phyloP scores from a whole-genome alignment of 805 yeast genomes.

The Helenozyma baotianmanensis region DNA sequence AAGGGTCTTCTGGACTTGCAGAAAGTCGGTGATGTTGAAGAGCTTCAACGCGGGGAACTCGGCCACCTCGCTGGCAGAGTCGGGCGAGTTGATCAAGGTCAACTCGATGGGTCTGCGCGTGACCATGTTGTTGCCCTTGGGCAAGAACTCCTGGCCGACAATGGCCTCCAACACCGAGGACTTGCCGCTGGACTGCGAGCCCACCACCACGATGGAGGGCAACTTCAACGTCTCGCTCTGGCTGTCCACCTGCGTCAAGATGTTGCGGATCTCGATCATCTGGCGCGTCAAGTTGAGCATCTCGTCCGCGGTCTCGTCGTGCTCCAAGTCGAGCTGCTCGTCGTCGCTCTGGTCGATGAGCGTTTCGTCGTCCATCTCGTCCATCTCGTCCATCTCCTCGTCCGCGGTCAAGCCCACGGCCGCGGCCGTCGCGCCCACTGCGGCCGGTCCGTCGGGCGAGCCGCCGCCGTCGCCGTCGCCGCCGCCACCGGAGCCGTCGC shows the following conservation, averaged over 20 bases:
- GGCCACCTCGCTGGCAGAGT: slow-evolving; percentile 74
- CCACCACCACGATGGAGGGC: slow-evolving; percentile 94
- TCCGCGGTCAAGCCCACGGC: slow-evolving; percentile 43
- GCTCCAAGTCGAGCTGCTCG: slow-evolving; percentile 36
- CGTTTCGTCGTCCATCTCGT: slow-evolving; percentile 49
- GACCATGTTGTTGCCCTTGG: slow-evolving; percentile 97
- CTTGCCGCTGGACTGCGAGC: slow-evolving; percentile 96
- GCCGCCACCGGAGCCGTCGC: slow-evolving; percentile 24
- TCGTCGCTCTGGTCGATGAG: slow-evolving; percentile 34
- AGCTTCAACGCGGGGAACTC: slow-evolving; percentile 89
- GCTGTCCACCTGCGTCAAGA: slow-evolving; percentile 65
- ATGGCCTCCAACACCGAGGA: slow-evolving; percentile 93
- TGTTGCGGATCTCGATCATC: slow-evolving; percentile 91
- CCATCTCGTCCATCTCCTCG: slow-evolving; percentile 37
- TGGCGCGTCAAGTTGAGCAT: slow-evolving; percentile 88
- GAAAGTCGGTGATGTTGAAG: slow-evolving; percentile 79
- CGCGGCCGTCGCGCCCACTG: slow-evolving; percentile 50
- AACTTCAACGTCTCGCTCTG: slow-evolving; percentile 71
- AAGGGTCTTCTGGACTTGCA: slow-evolving; percentile 81
- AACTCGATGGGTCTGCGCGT: slow-evolving; percentile 96
- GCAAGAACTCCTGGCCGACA: slow-evolving; percentile 96
- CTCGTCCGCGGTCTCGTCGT: slow-evolving; percentile 64
- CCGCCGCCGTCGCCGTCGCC: slow-evolving; percentile 25
- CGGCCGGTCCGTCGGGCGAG: slow-evolving; percentile 31
- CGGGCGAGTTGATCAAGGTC: slow-evolving; percentile 85